Evolutionary conservation across 1,284 basidiomycete genomes (phyloP), one percentile per base, ranked within the genome.

Genomic region (Pterulicium gracile): DNA sequence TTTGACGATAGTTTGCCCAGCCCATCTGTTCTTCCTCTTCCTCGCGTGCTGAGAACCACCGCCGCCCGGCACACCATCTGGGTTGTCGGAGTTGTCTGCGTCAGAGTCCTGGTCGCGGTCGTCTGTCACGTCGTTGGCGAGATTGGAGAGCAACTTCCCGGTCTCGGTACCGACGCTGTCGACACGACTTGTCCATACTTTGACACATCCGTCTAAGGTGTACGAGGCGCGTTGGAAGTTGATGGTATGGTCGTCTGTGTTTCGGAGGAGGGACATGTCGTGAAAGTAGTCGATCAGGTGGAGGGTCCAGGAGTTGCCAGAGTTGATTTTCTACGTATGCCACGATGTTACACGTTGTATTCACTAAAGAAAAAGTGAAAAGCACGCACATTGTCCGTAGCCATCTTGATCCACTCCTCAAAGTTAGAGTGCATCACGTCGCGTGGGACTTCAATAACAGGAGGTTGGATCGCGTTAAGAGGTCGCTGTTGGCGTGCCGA

Each of bases 341-440:
- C 7, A n/a, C 10, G 19, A 19, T 15, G 19, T 10, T 41, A 41
- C 18, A n/a, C 13, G 7, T 10, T 19, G n/a, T 15, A 7, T 10
- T 41, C 10, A 41, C 10, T 10, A 39, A 49, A 43, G 17, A 47
- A 44, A 24, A 22, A 40, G 14, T 17, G 42, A 23, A 39, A 18
- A 45, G 43, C 3, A 70, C 84, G 55, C 59, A 96, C 94, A 64
- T 98, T 98, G 62, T 98, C 96, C 3, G 95, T 98, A 1, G 94
- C 94, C 81, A 98, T 87, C 72, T 98, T 98, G 95, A 99, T 98
- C 95, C 96, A 98, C 61, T 98, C 93, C 61, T 98, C 95, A 59
- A 86, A 94, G 56, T 93, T 94, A 32, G 80, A 85, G 64, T 73
- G 88, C 79, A 89, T 88, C 23, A 90, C 78, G 55, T 92, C 88